These are phyloP conservation scores for Tarenaya hassleriana DNA, from an alignment of 345 rosid genomes.

Conservation along the genomic window DNA sequence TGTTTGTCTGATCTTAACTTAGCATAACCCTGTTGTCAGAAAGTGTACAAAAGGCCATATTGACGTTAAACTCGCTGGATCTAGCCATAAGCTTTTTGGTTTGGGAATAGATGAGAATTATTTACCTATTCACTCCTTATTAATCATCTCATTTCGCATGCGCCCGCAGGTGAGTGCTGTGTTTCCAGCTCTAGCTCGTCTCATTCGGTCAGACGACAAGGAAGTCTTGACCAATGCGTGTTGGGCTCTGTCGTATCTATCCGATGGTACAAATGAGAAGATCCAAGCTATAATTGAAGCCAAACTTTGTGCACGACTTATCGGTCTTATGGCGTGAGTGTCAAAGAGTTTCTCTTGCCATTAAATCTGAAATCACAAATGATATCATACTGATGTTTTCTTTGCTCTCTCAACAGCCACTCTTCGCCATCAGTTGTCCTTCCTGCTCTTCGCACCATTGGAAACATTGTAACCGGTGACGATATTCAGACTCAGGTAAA, in stretches of 20 bases:
- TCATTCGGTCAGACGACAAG: slow-evolving; percentile 59
- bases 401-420: slow-evolving; percentile 30
- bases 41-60: not conserved
- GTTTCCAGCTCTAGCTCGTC: slow-evolving; percentile 55
- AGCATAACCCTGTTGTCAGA: not conserved
- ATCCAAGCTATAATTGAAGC: slow-evolving; percentile 76
- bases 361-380: slow-evolving; percentile 15
- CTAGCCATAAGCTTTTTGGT: not conserved
- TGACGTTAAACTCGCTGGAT: not conserved
- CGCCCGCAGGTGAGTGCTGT: slow-evolving; percentile 64
- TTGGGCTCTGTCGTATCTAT: slow-evolving; percentile 47
- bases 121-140: slow-evolving; percentile 15
- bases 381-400: slow-evolving; percentile 11
- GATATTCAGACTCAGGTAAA: slow-evolving; percentile 33
- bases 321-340: slow-evolving; percentile 70
- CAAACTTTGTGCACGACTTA: slow-evolving; percentile 64
- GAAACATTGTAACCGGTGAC: slow-evolving; percentile 31
- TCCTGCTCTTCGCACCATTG: slow-evolving; percentile 34
- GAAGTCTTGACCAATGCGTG: slow-evolving; percentile 75
- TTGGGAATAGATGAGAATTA: slow-evolving; percentile 5
- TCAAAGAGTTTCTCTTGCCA: slow-evolving; percentile 13
- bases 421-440: slow-evolving; percentile 24
- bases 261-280: slow-evolving; percentile 67
- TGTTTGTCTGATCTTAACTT: slow-evolving; percentile 1
- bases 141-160: not conserved